These are phyloP conservation scores for Eimeria necatrix DNA, from an alignment of 169 alveolate genomes.

Conservation along the genomic window DNA sequence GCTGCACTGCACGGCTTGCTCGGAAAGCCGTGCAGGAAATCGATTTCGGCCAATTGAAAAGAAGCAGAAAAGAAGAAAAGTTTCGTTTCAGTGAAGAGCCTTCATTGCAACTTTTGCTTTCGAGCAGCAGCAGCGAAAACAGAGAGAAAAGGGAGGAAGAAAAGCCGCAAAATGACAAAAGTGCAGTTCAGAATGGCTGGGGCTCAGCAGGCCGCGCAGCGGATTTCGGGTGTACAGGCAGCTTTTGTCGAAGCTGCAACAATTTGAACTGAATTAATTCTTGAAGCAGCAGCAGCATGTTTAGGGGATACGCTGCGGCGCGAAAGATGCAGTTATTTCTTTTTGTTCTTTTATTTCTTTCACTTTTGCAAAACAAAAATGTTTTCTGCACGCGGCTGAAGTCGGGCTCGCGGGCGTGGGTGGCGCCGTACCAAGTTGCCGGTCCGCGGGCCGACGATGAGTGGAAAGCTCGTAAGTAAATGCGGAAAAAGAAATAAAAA, in stretches of 20 bases:
- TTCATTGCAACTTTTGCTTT: no score
- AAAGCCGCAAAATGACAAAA: no score
- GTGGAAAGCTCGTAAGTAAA: conserved; percentile 88
- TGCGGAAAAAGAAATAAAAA: conserved; percentile 57
- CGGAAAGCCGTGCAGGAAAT: no score
- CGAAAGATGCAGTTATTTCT: background rate
- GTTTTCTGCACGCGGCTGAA: conserved; percentile 82
- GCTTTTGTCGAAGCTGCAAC: background rate
- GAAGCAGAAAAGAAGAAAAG: no score
- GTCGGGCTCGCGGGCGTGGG: background rate
- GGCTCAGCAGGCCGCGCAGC: no score
- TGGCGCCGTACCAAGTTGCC: conserved; percentile 84
- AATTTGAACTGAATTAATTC: background rate
- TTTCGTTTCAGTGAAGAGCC: no score
- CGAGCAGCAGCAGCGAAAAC: no score
- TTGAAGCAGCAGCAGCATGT: background rate
- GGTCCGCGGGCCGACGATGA: conserved; percentile 94
- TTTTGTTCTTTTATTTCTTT: conserved; percentile 88
- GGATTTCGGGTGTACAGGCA: background rate
- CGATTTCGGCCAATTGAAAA: no score
- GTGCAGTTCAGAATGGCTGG: no score
- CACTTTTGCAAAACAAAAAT: conserved; percentile 85
- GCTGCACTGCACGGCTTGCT: no score
- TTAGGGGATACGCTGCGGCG: background rate
- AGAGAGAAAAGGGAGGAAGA: no score